Base-by-base conservation (phyloP, 768 basidiomycete species). In the Dentipellis fragilis region DNA sequence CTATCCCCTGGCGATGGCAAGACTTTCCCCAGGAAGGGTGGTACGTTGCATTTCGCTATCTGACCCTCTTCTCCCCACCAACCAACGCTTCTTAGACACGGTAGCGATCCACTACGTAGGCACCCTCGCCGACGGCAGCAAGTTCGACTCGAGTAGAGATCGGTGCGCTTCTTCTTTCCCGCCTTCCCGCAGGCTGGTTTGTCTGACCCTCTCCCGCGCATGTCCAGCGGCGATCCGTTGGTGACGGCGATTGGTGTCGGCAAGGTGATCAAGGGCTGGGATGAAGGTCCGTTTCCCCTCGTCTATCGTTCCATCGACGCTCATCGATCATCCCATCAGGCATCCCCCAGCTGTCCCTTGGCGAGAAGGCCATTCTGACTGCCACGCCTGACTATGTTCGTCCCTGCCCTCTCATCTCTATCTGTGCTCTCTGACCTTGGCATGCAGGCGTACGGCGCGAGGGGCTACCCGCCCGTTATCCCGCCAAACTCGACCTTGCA, bases 251-350 rank as follows among this genome's bases (percentile, higher is more conserved):
- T 92, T 59, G 89, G 91, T 48, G 73, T 81, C 17, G 87, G 88
- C 7, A 83, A 84, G 65, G 91, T 94, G 49, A 93, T 94, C 72
- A 85, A 76, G 65, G 89, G 91, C 34, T 93, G 90, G 92, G 91
- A 93, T 64, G 88, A 92, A 68, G 91, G 92, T 85, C 60, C 62
- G 77, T 48, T 49, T 23, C 36, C 4, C 36, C 42, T 8, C 29
- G 22, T 36, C 48, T 29, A 34, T 51, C 22, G 58, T 51, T 54
- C 58, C 62, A 52, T 53, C 57, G 21, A 59, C 56, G 55, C 48
- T 49, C 40, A 55, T 55, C 52, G n/a, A 38, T 56, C 10, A 38
- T 56, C 10, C 19, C 11, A 52, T 52, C 63, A 91, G 89, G 84
- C 51, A 88, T 94, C 14, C 81, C 77, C 6, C 75, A 89, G 71